phyloP scores from a whole-genome alignment of 1,284 basidiomycete genomes.

The Cystobasidium sp. region DNA sequence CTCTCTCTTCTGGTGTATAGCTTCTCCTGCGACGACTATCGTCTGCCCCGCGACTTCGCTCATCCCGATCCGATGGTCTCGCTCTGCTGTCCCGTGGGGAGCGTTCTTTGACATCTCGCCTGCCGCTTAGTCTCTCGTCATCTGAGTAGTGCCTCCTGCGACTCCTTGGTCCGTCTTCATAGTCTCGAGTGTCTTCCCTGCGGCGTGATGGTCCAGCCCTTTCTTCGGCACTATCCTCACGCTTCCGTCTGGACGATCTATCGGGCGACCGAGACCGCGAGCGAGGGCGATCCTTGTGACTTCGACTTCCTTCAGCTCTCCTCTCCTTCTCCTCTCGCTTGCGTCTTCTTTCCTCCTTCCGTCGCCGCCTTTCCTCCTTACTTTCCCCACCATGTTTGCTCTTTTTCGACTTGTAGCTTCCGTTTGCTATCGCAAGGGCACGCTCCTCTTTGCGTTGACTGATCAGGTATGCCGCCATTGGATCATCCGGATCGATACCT shows the following conservation, averaged over 20 bases:
- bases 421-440: conserved; percentile 42
- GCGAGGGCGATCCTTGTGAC: not conserved
- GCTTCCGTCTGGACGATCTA: not conserved
- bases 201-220: not conserved
- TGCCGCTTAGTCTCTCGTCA: not conserved
- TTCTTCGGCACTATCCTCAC: not conserved
- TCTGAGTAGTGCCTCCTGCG: not conserved
- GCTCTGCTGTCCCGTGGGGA: not conserved
- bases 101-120: not conserved
- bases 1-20: conserved; percentile 5
- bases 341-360: conserved; percentile 45
- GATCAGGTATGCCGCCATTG: conserved; percentile 85
- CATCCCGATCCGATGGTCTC: not conserved
- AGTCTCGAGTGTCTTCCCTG: conserved; percentile 5
- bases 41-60: not conserved
- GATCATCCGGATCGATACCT: conserved; percentile 90
- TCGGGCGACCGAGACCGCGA: conserved; percentile 5
- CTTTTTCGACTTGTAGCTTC: conserved; percentile 44
- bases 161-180: not conserved
- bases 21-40: not conserved
- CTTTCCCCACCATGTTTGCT: conserved; percentile 51
- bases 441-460: conserved; percentile 50
- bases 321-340: conserved; percentile 41
- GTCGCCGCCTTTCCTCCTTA: conserved; percentile 49
- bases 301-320: not conserved